A percentile compares a stretch with the other conserved stretches of the same genome.
Evolutionary conservation across 176 grass and related monocot species (phyloP).

Genomic region (Phoenix roebelenii): DNA sequence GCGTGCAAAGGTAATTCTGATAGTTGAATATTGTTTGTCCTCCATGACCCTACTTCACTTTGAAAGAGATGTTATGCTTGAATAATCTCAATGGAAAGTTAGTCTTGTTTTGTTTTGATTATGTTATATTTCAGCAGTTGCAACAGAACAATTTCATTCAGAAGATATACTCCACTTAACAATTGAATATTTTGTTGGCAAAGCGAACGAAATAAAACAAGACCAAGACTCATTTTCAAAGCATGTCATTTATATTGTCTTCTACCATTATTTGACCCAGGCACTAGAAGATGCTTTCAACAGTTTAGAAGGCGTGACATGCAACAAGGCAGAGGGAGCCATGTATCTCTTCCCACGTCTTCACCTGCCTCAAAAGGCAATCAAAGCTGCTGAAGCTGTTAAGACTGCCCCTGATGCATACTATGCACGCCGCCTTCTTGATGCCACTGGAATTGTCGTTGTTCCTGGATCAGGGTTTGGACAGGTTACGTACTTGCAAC

Average conservation of each 20-base stretch:
- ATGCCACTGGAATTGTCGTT: constrained; percentile 40
- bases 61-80: too few relatives aligned
- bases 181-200: too few relatives aligned
- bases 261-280: constrained; percentile 27
- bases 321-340: constrained; percentile 53
- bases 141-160: too few relatives aligned
- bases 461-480: constrained; percentile 65
- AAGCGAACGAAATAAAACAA: too few relatives aligned
- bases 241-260: too few relatives aligned
- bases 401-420: constrained; percentile 59
- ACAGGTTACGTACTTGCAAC: constrained; percentile 24
- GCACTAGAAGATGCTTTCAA: constrained; percentile 97
- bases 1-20: constrained; percentile 59
- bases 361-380: constrained; percentile 62
- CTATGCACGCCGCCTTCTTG: constrained; percentile 43
- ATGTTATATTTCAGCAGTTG: too few relatives aligned
- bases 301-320: constrained; percentile 76
- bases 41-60: too few relatives aligned
- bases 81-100: too few relatives aligned
- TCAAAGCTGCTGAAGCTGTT: constrained; percentile 57
- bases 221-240: too few relatives aligned
- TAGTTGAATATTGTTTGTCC: too few relatives aligned
- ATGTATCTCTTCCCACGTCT: constrained; percentile 18
- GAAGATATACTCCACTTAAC: too few relatives aligned
- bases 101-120: too few relatives aligned